These are phyloP conservation scores for Termitomyces sp. DNA, from an alignment of 768 basidiomycete genomes.

Conservation along the genomic window DNA sequence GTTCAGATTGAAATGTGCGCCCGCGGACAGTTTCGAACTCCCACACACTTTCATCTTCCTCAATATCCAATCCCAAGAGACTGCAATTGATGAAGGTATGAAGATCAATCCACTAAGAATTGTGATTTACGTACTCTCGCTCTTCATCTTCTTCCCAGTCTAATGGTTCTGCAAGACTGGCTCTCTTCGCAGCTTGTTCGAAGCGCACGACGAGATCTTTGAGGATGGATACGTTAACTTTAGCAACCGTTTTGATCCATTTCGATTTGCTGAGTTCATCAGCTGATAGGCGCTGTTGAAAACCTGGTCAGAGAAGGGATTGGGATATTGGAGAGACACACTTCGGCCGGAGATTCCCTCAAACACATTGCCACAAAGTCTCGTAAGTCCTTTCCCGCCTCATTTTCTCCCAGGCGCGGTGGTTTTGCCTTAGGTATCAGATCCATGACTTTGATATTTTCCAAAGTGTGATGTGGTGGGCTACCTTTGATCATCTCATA, in stretches of 20 bases:
- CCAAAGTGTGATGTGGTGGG: constrained; percentile 83
- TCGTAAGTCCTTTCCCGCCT: constrained; percentile 81
- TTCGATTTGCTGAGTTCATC: constrained; percentile 86
- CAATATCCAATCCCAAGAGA: constrained; percentile 18
- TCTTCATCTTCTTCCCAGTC: constrained; percentile 73
- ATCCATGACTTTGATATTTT: constrained; percentile 83
- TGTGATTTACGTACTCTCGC: constrained; percentile 37
- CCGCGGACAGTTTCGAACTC: constrained; percentile 74
- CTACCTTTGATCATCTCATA: constrained; percentile 97
- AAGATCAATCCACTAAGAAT: background rate
- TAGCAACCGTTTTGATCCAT: constrained; percentile 82
- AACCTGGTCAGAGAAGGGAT: constrained; percentile 1
- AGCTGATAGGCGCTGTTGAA: constrained; percentile 73
- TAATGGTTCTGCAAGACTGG: constrained; percentile 70
- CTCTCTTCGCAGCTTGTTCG: constrained; percentile 70
- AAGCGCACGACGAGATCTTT: constrained; percentile 81
- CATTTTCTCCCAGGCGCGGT: constrained; percentile 71
- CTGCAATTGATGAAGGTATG: constrained; percentile 2
- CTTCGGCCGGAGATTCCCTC: constrained; percentile 76
- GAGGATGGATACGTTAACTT: constrained; percentile 61
- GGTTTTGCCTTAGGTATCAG: constrained; percentile 85
- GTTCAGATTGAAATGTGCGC: constrained; percentile 15
- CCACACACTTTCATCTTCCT: constrained; percentile 51
- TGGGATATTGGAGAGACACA: constrained; percentile 29
- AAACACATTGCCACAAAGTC: constrained; percentile 86